These are phyloP conservation scores for Rhodotorula toruloides DNA, from an alignment of 768 basidiomycete genomes.

Conservation along the genomic window DNA sequence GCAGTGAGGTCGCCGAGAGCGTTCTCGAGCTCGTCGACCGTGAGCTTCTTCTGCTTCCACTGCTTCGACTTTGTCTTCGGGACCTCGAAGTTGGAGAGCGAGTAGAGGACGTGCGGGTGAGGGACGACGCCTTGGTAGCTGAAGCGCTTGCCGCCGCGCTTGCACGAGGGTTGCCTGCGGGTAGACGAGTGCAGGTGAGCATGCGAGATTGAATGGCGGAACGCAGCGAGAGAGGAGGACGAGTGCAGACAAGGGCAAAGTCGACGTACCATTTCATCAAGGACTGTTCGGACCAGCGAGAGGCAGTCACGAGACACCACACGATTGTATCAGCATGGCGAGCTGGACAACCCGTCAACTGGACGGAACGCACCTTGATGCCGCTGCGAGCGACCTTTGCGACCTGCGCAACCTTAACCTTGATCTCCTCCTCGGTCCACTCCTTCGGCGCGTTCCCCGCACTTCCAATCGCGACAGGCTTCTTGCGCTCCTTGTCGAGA, in stretches of 20 bases:
- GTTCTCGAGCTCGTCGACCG: neutral
- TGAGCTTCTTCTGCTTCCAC: slow-evolving; percentile 9
- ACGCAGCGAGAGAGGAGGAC: neutral
- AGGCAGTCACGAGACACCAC: neutral
- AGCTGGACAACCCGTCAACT: neutral
- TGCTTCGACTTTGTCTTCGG: neutral
- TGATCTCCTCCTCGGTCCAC: slow-evolving; percentile 3
- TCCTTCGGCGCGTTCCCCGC: neutral
- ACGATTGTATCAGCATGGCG: neutral
- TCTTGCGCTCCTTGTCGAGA: neutral
- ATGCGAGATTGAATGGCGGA: neutral
- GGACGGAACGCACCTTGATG: neutral
- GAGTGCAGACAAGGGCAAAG: neutral
- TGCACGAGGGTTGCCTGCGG: slow-evolving; percentile 11
- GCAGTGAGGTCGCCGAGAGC: neutral
- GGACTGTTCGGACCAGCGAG: too few relatives aligned
- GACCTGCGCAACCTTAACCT: neutral
- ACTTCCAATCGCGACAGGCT: neutral
- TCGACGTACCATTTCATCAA: neutral
- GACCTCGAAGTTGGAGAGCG: slow-evolving; percentile 1
- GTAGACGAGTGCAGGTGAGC: too few relatives aligned
- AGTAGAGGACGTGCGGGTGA: neutral
- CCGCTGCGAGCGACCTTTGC: neutral
- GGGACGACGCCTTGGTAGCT: slow-evolving; percentile 7
- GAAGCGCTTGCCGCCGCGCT: neutral